Conservation (phyloP, 306 rosid genomes). For the Medicago truncatula region MtrunA17r5.0-ANR NC_053046.1:37341001-37341500, state of each 20-base stretch:
- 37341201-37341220: background rate
- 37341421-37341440: background rate
- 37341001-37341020: conserved; percentile 25
- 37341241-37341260: conserved; percentile 40
- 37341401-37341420: conserved; percentile 20
- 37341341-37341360: conserved; percentile 53
- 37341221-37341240: background rate
- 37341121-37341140: background rate
- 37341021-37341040: conserved; percentile 32
- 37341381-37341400: conserved; percentile 30
- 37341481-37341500: conserved; percentile 78
- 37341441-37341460: conserved; percentile 55
- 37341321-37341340: conserved; percentile 80
- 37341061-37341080: conserved; percentile 4
- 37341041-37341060: conserved; percentile 31
- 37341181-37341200: background rate
- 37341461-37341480: conserved; percentile 86
- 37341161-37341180: background rate
- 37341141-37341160: background rate
- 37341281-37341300: conserved; percentile 88
- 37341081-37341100: background rate
- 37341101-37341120: conserved; percentile 7
- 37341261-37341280: conserved; percentile 62
- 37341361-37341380: conserved; percentile 15
- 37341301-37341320: conserved; percentile 87